Evolutionary conservation across 352 stramenopile species (phyloP).

Genomic region (Phytophthora palmivora): DNA sequence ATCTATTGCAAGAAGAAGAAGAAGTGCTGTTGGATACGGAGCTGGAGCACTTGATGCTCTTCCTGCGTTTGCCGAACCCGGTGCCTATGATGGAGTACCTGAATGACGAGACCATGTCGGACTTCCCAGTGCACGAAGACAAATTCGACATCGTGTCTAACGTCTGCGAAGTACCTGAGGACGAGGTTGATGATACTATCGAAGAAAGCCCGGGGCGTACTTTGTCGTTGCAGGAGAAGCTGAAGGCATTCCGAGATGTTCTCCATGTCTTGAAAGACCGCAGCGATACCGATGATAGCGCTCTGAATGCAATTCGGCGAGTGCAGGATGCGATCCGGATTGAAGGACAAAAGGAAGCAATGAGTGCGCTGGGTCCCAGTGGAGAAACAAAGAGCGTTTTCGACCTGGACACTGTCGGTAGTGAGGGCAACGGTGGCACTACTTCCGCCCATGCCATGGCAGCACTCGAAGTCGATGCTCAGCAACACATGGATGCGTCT

Average conservation of each 20-base stretch:
- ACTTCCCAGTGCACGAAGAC: constrained; percentile 82
- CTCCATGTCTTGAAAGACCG: constrained; percentile 79
- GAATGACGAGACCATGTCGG: constrained; percentile 72
- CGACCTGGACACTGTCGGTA: constrained; percentile 24
- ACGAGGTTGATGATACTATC: constrained; percentile 64
- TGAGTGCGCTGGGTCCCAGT: constrained; percentile 17
- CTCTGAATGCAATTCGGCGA: constrained; percentile 61
- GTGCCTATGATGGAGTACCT: constrained; percentile 76
- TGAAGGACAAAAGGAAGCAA: constrained; percentile 46
- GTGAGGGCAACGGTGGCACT: constrained; percentile 4
- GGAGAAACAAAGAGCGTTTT: constrained; percentile 32
- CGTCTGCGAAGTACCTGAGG: constrained; percentile 68
- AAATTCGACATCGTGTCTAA: constrained; percentile 85
- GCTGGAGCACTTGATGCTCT: constrained; percentile 70
- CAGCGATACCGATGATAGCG: constrained; percentile 63
- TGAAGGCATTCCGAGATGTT: constrained; percentile 82
- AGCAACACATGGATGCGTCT: constrained; percentile 48
- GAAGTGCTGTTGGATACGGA: constrained; percentile 67
- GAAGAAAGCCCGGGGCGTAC: constrained; percentile 47
- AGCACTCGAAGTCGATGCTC: constrained; percentile 35
- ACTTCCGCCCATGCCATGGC: constrained; percentile 28
- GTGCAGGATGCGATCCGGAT: constrained; percentile 73
- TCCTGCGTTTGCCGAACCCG: constrained; percentile 61
- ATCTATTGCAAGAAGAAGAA: constrained; percentile 67
- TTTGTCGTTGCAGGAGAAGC: constrained; percentile 77